These are phyloP conservation scores for Ceratobasidium theobromae DNA, from an alignment of 1,284 basidiomycete species.

Conservation along the genomic window DNA sequence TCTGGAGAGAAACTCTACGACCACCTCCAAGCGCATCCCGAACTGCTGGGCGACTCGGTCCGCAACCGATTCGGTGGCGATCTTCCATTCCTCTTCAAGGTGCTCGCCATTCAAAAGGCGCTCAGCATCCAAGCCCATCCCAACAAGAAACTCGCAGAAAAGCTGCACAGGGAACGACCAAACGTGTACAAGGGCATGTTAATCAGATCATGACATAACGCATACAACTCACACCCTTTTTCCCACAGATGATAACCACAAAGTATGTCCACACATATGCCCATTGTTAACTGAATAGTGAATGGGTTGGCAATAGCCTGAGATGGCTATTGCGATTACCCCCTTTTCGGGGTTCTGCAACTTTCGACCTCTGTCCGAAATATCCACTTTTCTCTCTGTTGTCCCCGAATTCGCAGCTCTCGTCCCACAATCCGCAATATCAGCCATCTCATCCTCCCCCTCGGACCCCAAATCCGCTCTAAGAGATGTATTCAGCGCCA, in stretches of 20 bases:
- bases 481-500: conserved; percentile 71
- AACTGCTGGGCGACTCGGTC: conserved; percentile 69
- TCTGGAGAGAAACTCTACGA: conserved; percentile 55
- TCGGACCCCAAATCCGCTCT: conserved; percentile 63
- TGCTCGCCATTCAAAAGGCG: conserved; percentile 91
- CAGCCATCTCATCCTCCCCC: conserved; percentile 47
- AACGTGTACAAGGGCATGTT: conserved; percentile 85
- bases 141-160: conserved; percentile 84
- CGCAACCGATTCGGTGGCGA: conserved; percentile 69
- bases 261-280: conserved; percentile 45
- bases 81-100: conserved; percentile 92
- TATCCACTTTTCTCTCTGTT: conserved; percentile 63
- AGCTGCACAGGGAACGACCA: conserved; percentile 72
- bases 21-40: conserved; percentile 64
- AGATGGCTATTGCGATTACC: conserved; percentile 96
- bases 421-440: conserved; percentile 59
- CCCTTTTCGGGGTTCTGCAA: conserved; percentile 91
- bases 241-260: conserved; percentile 81
- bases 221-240: background rate
- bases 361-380: conserved; percentile 76
- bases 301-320: conserved; percentile 57
- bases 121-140: conserved; percentile 98
- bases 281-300: background rate
- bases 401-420: conserved; percentile 81
- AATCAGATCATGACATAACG: conserved; percentile 37